Evolutionary conservation across 164 flowering plant species (phyloP).

Genomic region (Cinnamomum chago): DNA sequence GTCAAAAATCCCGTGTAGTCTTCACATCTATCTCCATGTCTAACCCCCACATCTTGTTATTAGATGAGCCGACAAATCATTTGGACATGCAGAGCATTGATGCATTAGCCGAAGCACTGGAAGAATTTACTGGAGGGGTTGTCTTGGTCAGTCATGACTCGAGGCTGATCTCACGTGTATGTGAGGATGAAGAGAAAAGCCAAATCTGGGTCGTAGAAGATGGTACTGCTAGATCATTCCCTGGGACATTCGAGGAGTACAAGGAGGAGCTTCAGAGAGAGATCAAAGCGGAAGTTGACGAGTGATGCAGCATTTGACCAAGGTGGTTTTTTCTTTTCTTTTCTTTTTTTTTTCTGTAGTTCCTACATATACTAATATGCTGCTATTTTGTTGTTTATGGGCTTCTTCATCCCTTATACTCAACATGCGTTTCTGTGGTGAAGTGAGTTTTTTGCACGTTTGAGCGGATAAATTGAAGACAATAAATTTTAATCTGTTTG

Average conservation of each 20-base stretch:
- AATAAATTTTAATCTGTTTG: no score
- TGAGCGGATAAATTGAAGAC: no score
- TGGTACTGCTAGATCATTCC: constrained; percentile 52
- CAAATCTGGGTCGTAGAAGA: constrained; percentile 72
- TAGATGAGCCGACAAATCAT: constrained; percentile 34
- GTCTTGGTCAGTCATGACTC: constrained; percentile 83
- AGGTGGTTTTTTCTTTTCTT: background rate
- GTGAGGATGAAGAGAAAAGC: constrained; percentile 76
- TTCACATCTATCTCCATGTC: constrained; percentile 88
- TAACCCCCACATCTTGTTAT: constrained; percentile 64
- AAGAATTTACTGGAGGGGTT: constrained; percentile 80
- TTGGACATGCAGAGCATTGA: constrained; percentile 89
- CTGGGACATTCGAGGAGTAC: constrained; percentile 69
- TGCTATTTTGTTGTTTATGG: background rate
- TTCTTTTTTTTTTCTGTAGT: background rate
- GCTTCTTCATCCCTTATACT: no score
- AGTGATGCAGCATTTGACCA: constrained; percentile 18
- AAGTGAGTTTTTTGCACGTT: no score
- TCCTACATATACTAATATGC: constrained; percentile 2
- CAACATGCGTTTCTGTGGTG: no score
- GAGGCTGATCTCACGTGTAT: constrained; percentile 72
- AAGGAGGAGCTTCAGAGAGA: constrained; percentile 66
- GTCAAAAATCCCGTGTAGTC: constrained; percentile 73
- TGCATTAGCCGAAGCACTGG: constrained; percentile 76
- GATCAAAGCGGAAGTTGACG: constrained; percentile 76